Conservation (phyloP, 148 eudicot species). For the Arbutus unedo region DNA sequence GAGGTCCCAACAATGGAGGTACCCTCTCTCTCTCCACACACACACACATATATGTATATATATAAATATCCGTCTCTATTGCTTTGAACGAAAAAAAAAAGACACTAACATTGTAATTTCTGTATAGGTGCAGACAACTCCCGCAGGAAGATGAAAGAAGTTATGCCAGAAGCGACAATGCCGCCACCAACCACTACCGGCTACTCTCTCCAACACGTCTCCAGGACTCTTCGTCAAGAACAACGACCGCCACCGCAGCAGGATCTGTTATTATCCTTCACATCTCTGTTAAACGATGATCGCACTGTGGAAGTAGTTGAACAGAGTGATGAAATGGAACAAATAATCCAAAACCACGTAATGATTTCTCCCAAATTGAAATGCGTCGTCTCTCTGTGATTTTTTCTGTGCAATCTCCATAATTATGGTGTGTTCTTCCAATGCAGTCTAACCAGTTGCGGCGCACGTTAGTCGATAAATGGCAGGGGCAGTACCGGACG, state of each 20-base stretch:
- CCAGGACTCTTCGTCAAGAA: background rate
- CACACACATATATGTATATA: too few relatives aligned
- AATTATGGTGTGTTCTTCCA: too few relatives aligned
- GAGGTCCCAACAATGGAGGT: background rate
- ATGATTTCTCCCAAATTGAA: background rate
- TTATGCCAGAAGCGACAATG: background rate
- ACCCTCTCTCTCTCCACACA: background rate
- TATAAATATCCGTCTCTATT: background rate
- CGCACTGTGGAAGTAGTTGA: background rate
- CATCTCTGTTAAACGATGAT: conserved; percentile 13
- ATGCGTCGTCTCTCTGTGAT: background rate
- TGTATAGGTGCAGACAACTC: conserved; percentile 6
- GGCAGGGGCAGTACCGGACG: conserved; percentile 13
- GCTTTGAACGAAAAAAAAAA: background rate
- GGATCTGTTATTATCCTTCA: background rate
- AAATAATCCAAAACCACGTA: conserved; percentile 13
- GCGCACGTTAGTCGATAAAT: too few relatives aligned
- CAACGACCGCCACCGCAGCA: background rate
- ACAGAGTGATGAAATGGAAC: conserved; percentile 16
- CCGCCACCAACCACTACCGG: background rate
- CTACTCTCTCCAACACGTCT: background rate
- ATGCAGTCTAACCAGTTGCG: too few relatives aligned
- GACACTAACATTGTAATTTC: background rate
- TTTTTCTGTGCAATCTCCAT: too few relatives aligned
- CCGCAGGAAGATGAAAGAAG: conserved; percentile 8